Percentiles rank a stretch among this genome's conserved stretches.
Conservation (phyloP, 164 flowering plant species). For the Annona squamosa region DNA sequence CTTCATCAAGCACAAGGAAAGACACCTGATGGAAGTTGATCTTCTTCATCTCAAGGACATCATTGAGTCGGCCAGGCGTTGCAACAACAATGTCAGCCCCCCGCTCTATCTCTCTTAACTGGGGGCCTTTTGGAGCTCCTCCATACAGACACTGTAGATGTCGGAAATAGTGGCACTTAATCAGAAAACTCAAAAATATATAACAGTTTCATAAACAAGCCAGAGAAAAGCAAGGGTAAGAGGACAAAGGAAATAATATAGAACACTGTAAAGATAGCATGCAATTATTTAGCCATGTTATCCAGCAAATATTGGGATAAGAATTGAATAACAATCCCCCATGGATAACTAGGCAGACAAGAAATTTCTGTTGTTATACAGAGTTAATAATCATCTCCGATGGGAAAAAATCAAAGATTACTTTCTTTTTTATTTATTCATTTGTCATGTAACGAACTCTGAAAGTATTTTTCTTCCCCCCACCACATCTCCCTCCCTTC, state of each 20-base stretch:
- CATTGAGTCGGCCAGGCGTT: slow-evolving; percentile 95
- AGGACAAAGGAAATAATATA: background rate
- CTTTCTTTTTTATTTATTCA: background rate
- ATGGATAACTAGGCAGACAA: no score
- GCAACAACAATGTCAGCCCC: slow-evolving; percentile 93
- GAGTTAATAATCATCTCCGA: background rate
- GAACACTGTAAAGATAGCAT: background rate
- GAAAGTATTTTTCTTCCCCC: background rate
- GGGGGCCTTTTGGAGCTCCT: slow-evolving; percentile 85
- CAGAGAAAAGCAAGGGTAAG: background rate
- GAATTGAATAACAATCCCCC: no score
- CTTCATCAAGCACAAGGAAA: slow-evolving; percentile 91
- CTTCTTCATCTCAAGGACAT: slow-evolving; percentile 79
- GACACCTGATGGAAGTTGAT: slow-evolving; percentile 75
- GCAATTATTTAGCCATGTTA: background rate
- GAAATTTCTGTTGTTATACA: no score
- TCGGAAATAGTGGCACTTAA: background rate
- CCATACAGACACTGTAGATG: slow-evolving; percentile 79
- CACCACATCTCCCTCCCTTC: no score
- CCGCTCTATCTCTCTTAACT: slow-evolving; percentile 69
- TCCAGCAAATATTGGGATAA: background rate
- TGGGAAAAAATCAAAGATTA: background rate
- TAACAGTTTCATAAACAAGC: background rate
- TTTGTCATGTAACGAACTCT: background rate
- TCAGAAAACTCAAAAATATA: background rate